phyloP scores from a whole-genome alignment of 164 flowering plant genomes.

The Annona cherimola region DNA sequence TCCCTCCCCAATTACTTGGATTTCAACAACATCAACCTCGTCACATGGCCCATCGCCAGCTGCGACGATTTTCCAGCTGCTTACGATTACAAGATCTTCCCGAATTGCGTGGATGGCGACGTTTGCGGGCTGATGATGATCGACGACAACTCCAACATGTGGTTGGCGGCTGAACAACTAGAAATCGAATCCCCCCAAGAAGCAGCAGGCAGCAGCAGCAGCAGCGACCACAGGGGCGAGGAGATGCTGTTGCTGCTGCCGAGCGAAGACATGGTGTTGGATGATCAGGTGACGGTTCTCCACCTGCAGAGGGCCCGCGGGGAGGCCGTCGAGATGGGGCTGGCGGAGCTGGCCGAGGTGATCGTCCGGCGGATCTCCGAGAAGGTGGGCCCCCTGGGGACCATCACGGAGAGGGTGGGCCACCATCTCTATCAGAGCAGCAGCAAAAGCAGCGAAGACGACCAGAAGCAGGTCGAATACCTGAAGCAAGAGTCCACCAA shows the following conservation, averaged over 20 bases:
- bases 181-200: conserved; percentile 20
- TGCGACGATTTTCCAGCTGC: not conserved
- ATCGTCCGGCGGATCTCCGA: conserved; percentile 29
- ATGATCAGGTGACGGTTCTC: conserved; percentile 24
- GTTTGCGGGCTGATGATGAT: conserved; percentile 18
- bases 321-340: conserved; percentile 43
- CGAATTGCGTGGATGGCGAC: conserved; percentile 8
- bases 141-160: conserved; percentile 11
- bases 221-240: conserved; percentile 7
- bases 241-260: conserved; percentile 21
- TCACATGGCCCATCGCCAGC: not conserved
- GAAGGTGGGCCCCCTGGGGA: conserved; percentile 43
- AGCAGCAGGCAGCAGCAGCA: conserved; percentile 3
- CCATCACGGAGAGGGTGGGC: conserved; percentile 33
- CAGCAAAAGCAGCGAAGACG: too few species aligned
- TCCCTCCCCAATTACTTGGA: conserved; percentile 10
- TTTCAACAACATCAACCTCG: not conserved
- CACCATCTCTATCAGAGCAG: conserved; percentile 26
- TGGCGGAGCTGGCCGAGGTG: conserved; percentile 38
- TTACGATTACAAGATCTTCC: conserved; percentile 1
- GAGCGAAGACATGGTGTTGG: conserved; percentile 24
- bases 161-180: conserved; percentile 3
- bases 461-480: conserved; percentile 26
- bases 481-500: conserved; percentile 39
- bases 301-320: conserved; percentile 52